These are phyloP conservation scores for Marsdenia floribunda DNA, from an alignment of 257 asterid species.

Conservation along the genomic window DNA sequence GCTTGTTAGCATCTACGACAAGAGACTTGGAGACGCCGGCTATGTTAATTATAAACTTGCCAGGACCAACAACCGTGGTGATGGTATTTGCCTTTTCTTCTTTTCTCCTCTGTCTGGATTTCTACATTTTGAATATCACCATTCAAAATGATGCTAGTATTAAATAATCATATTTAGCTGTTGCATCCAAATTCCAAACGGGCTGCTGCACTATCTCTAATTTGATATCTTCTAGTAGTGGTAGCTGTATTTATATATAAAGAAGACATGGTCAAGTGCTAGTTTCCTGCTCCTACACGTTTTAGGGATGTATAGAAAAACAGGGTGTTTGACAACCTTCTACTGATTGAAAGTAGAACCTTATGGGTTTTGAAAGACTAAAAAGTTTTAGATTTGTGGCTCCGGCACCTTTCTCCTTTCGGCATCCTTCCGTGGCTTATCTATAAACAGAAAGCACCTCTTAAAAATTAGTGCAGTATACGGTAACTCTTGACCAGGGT, in stretches of 20 bases:
- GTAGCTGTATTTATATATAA: not conserved
- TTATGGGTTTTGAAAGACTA: not conserved
- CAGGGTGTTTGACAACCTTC: not conserved
- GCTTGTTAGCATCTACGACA: constrained; percentile 72
- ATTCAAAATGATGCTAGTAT: not conserved
- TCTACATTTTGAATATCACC: not conserved
- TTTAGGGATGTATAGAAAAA: not conserved
- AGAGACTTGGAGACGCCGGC: constrained; percentile 96
- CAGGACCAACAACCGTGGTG: constrained; percentile 94
- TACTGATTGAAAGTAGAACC: not conserved
- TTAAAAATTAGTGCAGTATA: too few relatives aligned
- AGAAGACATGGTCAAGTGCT: not conserved
- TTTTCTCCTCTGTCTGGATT: not conserved
- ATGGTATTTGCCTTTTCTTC: constrained; percentile 47
- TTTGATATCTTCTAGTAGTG: not conserved
- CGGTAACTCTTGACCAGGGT: too few relatives aligned
- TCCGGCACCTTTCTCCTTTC: too few relatives aligned
- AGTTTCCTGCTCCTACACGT: not conserved
- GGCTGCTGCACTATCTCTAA: not conserved
- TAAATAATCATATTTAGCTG: not conserved
- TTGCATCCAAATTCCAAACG: not conserved
- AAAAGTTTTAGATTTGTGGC: not conserved
- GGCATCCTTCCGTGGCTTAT: too few relatives aligned
- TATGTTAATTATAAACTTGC: constrained; percentile 80
- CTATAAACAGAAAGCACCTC: too few relatives aligned